Percentiles rank a stretch among this genome's conserved stretches.
These are phyloP conservation scores for Candida incommunis DNA, from an alignment of 805 yeast genomes.

Conservation along the genomic window DNA sequence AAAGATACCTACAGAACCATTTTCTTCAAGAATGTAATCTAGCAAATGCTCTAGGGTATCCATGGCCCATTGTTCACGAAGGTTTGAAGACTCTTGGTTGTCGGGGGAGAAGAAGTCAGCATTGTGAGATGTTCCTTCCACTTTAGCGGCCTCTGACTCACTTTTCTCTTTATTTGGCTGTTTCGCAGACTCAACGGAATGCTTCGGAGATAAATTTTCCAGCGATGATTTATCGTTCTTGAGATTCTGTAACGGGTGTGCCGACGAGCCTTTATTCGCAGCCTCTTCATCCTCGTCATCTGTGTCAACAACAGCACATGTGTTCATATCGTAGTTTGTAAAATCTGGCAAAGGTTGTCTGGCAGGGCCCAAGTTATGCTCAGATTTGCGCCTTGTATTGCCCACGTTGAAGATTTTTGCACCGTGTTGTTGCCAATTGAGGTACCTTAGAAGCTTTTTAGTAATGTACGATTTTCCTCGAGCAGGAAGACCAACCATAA, in stretches of 20 bases:
- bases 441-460: conserved; percentile 81
- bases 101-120: conserved; percentile 82
- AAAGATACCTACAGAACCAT: conserved; percentile 84
- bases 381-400: conserved; percentile 71
- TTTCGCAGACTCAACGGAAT: conserved; percentile 1
- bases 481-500: conserved; percentile 73
- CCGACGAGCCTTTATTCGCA: not conserved
- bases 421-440: conserved; percentile 90
- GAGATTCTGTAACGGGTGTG: not conserved
- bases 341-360: conserved; percentile 43
- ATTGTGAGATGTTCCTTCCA: conserved; percentile 31
- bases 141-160: conserved; percentile 1
- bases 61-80: conserved; percentile 93
- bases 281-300: not conserved
- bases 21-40: conserved; percentile 64
- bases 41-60: conserved; percentile 77
- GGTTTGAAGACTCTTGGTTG: conserved; percentile 43
- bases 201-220: conserved; percentile 3
- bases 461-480: conserved; percentile 93
- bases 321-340: conserved; percentile 4
- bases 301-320: not conserved
- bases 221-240: not conserved
- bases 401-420: conserved; percentile 91
- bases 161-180: not conserved
- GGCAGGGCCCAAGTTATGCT: conserved; percentile 52